Conservation (phyloP, 225 moss, liverwort and hornwort genomes). For the Physcomitrellopsis africana region DNA sequence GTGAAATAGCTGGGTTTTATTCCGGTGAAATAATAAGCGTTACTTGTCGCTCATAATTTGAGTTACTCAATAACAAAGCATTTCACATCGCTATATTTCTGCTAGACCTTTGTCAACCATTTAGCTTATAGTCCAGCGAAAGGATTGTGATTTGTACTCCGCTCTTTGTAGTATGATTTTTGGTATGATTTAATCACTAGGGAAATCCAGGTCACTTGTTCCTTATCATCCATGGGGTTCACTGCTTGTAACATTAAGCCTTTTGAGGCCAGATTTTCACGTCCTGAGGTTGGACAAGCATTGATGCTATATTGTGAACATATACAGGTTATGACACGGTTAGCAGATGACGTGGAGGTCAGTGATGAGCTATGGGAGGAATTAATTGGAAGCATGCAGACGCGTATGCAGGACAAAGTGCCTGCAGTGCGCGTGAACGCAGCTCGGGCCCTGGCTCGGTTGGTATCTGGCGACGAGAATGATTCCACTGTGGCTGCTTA, state of each 20-base stretch:
- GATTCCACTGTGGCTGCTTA: slow-evolving; percentile 67
- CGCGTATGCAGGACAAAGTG: slow-evolving; percentile 82
- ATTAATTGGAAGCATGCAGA: slow-evolving; percentile 71
- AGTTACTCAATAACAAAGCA: not conserved
- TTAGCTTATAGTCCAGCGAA: not conserved
- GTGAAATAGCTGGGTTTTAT: slow-evolving; percentile 7
- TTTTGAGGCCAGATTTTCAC: slow-evolving; percentile 10
- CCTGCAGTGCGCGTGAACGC: slow-evolving; percentile 80
- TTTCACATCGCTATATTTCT: slow-evolving; percentile 1
- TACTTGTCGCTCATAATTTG: slow-evolving; percentile 12
- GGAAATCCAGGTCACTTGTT: not conserved
- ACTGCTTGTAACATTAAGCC: not conserved
- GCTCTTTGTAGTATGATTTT: not conserved
- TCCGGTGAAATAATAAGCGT: not conserved
- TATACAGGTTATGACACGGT: slow-evolving; percentile 73
- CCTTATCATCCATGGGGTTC: not conserved
- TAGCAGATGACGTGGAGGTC: slow-evolving; percentile 67
- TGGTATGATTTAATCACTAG: not conserved
- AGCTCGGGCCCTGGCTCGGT: slow-evolving; percentile 81
- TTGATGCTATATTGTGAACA: slow-evolving; percentile 19
- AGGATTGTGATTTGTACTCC: slow-evolving; percentile 5
- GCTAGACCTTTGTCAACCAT: not conserved
- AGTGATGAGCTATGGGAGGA: slow-evolving; percentile 77
- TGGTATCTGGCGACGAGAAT: slow-evolving; percentile 74
- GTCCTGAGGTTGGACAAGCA: not conserved